A percentile compares a stretch with the other conserved stretches of the same genome.
Conservation (phyloP, 1,139 yeast species). For the Lodderomyces elongisporus region DNA sequence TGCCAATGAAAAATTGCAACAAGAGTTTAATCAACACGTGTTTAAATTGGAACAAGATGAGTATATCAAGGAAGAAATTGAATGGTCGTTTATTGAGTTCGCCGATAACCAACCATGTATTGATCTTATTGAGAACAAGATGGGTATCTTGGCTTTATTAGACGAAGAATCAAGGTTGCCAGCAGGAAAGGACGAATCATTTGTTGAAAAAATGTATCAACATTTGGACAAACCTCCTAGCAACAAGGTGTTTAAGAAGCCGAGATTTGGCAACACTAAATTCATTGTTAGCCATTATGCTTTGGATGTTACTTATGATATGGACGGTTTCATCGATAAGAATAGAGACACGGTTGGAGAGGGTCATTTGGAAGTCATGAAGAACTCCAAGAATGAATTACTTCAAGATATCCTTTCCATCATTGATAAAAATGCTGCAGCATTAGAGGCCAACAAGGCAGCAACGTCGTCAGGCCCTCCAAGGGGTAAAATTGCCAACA, state of each 20-base stretch:
- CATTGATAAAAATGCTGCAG: conserved; percentile 58
- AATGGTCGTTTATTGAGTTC: conserved; percentile 96
- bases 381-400: conserved; percentile 60
- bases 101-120: conserved; percentile 98
- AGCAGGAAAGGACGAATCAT: conserved; percentile 87
- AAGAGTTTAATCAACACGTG: conserved; percentile 95
- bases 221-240: conserved; percentile 78
- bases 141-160: conserved; percentile 81
- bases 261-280: conserved; percentile 89
- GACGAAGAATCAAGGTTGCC: conserved; percentile 97
- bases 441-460: conserved; percentile 45
- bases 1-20: conserved; percentile 96
- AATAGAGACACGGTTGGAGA: conserved; percentile 97
- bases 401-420: conserved; percentile 59
- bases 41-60: conserved; percentile 97
- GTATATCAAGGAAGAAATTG: conserved; percentile 84
- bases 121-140: conserved; percentile 80
- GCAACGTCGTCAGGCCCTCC: no score
- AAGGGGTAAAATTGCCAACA: conserved; percentile 43
- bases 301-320: conserved; percentile 85
- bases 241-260: conserved; percentile 79
- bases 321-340: conserved; percentile 94
- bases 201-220: conserved; percentile 87
- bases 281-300: conserved; percentile 94
- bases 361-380: conserved; percentile 84